Evolutionary conservation across 2,329 filamentous ascomycete species (phyloP), one percentile per base, ranked within the genome.

Genomic region (Fusarium nisikadoi): DNA sequence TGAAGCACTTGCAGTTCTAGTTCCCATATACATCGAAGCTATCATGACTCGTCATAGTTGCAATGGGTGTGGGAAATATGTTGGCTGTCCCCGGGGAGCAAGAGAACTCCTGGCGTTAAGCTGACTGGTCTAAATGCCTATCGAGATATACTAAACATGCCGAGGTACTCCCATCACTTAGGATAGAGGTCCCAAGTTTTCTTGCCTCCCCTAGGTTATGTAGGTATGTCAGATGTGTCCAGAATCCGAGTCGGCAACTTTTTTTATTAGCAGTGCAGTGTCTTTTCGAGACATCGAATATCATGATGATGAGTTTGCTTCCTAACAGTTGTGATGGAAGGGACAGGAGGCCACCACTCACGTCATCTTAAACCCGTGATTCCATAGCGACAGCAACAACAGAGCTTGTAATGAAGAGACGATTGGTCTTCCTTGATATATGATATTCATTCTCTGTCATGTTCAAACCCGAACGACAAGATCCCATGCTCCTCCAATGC

Each of bases 391-490:
- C 27, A 14, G 23, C 23, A 35, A 16, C 9, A 9, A 20, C 33
- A 8, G 25, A 36, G 27, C 16, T 27, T 35, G 29, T 14, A n/a
- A 27, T 36, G n/a, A 16, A 42, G 27, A 25, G 36, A 31, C 9
- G n/a, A 27, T 39, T 27, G 4, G 50, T 36, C 45, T n/a, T 42
- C 19, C 14, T 27, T n/a, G 29, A 35, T 27, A 20, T 27, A 10
- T 36, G 43, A 53, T 50, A 25, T 54, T 65, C 59, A 45, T 69
- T 41, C 38, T 33, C 25, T 42, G 25, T 33, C 29, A 58, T 42
- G 20, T 38, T 42, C 42, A n/a, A 53, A 25, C 29, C 33, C 25
- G 29, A 49, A 35, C 27, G 9, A 27, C 17, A 31, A 47, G 36
- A 25, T 50, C 16, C 35, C 12, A 42, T 46, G 23, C 25, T 65